These are phyloP conservation scores for Colletotrichum cordylinicola DNA, from an alignment of 2,329 filamentous ascomycete species.

Conservation along the genomic window DNA sequence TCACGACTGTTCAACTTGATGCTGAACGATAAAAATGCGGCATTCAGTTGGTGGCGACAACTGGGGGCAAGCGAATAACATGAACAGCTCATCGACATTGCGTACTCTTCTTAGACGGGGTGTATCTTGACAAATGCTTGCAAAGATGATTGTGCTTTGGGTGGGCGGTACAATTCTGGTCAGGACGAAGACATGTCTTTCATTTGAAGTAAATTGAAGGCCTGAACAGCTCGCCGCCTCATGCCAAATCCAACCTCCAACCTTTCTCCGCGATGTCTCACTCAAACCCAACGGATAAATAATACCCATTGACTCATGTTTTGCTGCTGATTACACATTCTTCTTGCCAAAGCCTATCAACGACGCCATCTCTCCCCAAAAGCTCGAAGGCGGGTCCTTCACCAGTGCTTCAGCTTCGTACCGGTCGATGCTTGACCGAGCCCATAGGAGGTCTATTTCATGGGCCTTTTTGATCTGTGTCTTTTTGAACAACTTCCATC, in stretches of 20 bases:
- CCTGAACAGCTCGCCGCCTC: background rate
- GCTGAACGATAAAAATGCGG: background rate
- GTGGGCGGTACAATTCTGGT: background rate
- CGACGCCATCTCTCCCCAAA: constrained; percentile 57
- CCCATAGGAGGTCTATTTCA: constrained; percentile 65
- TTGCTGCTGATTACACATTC: background rate
- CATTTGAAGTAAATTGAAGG: background rate
- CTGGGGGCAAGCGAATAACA: background rate
- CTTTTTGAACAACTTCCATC: constrained; percentile 65
- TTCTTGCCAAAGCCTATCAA: background rate
- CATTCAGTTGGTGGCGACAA: background rate
- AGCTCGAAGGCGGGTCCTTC: constrained; percentile 46
- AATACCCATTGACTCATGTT: background rate
- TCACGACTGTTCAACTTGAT: background rate
- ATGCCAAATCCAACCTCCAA: background rate
- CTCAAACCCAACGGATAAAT: background rate
- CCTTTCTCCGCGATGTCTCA: background rate
- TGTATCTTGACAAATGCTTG: background rate
- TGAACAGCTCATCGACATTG: background rate
- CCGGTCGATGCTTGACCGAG: constrained; percentile 61
- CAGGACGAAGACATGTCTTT: background rate
- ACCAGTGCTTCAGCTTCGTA: constrained; percentile 49
- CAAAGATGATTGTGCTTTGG: background rate
- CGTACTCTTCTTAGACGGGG: background rate
- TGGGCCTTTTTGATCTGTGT: constrained; percentile 58